Conservation (phyloP, 345 rosid genomes). For the Hirschfeldia incana region DNA sequence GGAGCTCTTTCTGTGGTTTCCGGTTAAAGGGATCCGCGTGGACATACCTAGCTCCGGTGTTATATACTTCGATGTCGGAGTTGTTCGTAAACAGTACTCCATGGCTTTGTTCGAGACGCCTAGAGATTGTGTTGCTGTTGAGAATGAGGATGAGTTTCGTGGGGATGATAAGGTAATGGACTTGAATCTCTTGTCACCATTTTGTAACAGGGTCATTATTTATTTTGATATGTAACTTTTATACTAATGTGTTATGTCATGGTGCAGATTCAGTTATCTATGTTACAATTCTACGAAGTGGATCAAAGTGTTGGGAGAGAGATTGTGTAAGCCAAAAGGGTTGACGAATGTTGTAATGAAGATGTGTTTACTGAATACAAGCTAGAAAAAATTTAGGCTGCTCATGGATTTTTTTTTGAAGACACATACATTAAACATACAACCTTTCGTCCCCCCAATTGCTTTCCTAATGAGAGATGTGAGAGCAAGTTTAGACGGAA, state of each 20-base stretch:
- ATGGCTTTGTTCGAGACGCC: constrained; percentile 81
- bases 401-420: constrained; percentile 10
- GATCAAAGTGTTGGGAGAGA: constrained; percentile 21
- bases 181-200: background rate
- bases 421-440: constrained; percentile 3
- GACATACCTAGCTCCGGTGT: constrained; percentile 86
- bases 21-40: constrained; percentile 73
- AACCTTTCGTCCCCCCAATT: background rate
- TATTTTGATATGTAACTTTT: background rate
- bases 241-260: background rate
- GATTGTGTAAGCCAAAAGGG: constrained; percentile 8
- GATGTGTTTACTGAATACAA: constrained; percentile 13
- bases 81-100: constrained; percentile 74
- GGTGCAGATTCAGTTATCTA: constrained; percentile 13
- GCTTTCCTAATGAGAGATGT: background rate
- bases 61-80: constrained; percentile 81
- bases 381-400: constrained; percentile 11
- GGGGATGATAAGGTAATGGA: constrained; percentile 2
- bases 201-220: background rate
- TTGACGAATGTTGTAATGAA: constrained; percentile 10
- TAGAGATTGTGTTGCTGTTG: constrained; percentile 52
- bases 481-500: constrained; percentile 14
- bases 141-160: constrained; percentile 5
- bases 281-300: constrained; percentile 1
- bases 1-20: constrained; percentile 87